These are phyloP conservation scores for Neurospora tetrasperma DNA, from an alignment of 495 filamentous ascomycete genomes.

Conservation along the genomic window DNA sequence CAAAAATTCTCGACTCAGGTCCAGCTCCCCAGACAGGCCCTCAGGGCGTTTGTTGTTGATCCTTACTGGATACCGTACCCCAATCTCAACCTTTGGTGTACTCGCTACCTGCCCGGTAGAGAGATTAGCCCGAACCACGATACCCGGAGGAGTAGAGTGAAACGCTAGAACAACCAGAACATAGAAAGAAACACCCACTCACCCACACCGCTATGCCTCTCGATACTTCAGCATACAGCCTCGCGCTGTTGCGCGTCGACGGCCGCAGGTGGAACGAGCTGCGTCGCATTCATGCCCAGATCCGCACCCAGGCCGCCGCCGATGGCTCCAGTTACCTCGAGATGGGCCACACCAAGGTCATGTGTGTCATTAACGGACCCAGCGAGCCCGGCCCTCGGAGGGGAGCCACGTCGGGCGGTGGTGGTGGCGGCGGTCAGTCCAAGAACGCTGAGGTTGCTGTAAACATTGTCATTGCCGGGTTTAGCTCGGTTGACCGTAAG, in stretches of 20 bases:
- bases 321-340: constrained; percentile 86
- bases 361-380: constrained; percentile 84
- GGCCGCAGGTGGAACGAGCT: constrained; percentile 98
- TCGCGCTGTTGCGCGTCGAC: constrained; percentile 81
- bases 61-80: background rate
- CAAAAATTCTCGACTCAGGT: background rate
- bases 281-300: constrained; percentile 76
- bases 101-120: background rate
- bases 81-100: background rate
- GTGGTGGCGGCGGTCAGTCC: constrained; percentile 32
- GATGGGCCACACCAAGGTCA: constrained; percentile 93
- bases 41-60: background rate
- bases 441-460: constrained; percentile 60
- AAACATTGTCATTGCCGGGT: constrained; percentile 76
- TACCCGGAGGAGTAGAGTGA: background rate
- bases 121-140: background rate
- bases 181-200: background rate
- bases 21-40: background rate
- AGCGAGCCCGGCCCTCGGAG: constrained; percentile 48
- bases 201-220: constrained; percentile 56
- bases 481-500: constrained; percentile 79
- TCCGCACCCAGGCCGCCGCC: constrained; percentile 80
- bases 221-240: constrained; percentile 77
- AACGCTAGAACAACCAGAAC: background rate
- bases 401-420: constrained; percentile 26